These are phyloP conservation scores for Zygosaccharomyces pseudobailii DNA, from an alignment of 1,139 yeast species.

Conservation along the genomic window DNA sequence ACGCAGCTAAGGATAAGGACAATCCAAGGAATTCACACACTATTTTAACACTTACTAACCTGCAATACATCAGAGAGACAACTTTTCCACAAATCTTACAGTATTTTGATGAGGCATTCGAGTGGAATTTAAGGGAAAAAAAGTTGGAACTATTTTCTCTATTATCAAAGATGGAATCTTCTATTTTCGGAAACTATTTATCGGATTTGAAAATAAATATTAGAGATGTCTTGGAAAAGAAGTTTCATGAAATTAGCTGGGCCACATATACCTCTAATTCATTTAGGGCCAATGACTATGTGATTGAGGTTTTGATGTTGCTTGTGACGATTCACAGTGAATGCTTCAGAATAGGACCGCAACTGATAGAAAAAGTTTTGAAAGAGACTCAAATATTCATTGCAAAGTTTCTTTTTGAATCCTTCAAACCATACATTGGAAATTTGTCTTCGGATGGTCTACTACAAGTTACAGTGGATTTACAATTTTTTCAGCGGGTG, in stretches of 20 bases:
- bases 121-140: constrained; percentile 38
- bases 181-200: constrained; percentile 48
- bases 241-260: constrained; percentile 48
- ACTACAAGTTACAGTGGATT: constrained; percentile 37
- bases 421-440: constrained; percentile 39
- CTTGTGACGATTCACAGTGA: constrained; percentile 51
- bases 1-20: constrained; percentile 38
- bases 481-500: constrained; percentile 37
- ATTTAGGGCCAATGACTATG: constrained; percentile 42
- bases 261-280: constrained; percentile 36
- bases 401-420: constrained; percentile 41
- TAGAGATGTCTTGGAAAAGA: constrained; percentile 44
- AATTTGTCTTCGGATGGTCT: constrained; percentile 35
- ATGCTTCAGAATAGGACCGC: constrained; percentile 45
- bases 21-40: constrained; percentile 38
- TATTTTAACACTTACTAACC: constrained; percentile 46
- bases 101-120: constrained; percentile 46
- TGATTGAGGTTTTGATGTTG: constrained; percentile 48
- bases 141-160: constrained; percentile 41
- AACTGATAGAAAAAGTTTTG: constrained; percentile 42
- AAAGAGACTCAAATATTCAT: constrained; percentile 45
- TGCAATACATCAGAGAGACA: constrained; percentile 42
- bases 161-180: constrained; percentile 46
- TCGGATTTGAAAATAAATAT: constrained; percentile 47
- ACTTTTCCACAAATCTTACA: constrained; percentile 46